These are phyloP conservation scores for Entonaema liquescens DNA, from an alignment of 495 filamentous ascomycete species.

Conservation along the genomic window DNA sequence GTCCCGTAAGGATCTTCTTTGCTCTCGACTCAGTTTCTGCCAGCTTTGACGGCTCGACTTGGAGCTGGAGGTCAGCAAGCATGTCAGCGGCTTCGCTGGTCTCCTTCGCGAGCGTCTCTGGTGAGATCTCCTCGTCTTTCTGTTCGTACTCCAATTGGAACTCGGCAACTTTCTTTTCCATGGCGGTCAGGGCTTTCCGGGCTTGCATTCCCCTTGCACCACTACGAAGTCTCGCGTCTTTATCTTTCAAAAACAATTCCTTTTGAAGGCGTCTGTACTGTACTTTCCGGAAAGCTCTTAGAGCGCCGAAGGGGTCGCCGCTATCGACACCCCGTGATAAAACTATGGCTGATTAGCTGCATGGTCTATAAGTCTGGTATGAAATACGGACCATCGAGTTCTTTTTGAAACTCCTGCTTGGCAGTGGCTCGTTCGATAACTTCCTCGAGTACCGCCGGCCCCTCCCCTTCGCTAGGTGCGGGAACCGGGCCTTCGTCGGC, in stretches of 20 bases:
- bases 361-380: slow-evolving; percentile 26
- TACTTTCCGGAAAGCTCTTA: slow-evolving; percentile 67
- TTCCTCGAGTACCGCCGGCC: slow-evolving; percentile 66
- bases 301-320: slow-evolving; percentile 62
- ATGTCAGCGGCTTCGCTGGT: slow-evolving; percentile 69
- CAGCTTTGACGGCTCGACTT: slow-evolving; percentile 61
- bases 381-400: slow-evolving; percentile 62
- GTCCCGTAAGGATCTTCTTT: slow-evolving; percentile 68
- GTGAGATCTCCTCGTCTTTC: slow-evolving; percentile 61
- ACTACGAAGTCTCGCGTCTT: slow-evolving; percentile 75
- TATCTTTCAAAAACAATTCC: slow-evolving; percentile 71
- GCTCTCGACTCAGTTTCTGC: slow-evolving; percentile 67
- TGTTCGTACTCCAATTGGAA: slow-evolving; percentile 64
- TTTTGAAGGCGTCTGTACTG: slow-evolving; percentile 66
- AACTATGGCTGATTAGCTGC: slow-evolving; percentile 55
- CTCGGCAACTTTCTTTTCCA: slow-evolving; percentile 69
- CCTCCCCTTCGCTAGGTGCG: background rate
- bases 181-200: slow-evolving; percentile 70
- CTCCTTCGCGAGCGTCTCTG: slow-evolving; percentile 64
- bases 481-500: slow-evolving; percentile 32
- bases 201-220: slow-evolving; percentile 77
- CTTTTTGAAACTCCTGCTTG: slow-evolving; percentile 64
- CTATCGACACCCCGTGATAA: slow-evolving; percentile 50
- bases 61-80: slow-evolving; percentile 68
- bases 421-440: slow-evolving; percentile 72